A percentile compares a stretch with the other conserved stretches of the same genome.
Conservation (phyloP, 192 early-diverging fungal genomes). For the Paraglomus brasilianum region DNA sequence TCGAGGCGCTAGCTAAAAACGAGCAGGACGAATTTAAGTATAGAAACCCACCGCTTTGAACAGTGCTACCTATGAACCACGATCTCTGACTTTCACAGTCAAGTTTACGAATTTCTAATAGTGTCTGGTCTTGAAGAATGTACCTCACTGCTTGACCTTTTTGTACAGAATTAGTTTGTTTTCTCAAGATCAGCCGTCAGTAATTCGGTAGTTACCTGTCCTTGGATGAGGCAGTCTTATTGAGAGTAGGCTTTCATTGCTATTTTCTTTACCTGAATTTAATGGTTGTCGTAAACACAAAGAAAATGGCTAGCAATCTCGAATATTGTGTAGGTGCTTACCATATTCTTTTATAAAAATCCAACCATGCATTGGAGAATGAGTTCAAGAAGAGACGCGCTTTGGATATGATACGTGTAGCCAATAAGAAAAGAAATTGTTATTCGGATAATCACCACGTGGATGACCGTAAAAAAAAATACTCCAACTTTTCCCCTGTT, state of each 20-base stretch:
- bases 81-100: constrained; percentile 40
- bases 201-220: constrained; percentile 35
- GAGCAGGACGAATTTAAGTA: no score
- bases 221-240: constrained; percentile 40
- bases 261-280: neutral
- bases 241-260: constrained; percentile 30
- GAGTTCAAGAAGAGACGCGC: no score
- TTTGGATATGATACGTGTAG: no score
- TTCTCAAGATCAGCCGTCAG: neutral
- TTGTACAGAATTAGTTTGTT: neutral
- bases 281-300: no score
- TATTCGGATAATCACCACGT: no score
- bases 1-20: neutral
- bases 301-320: no score
- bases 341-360: no score
- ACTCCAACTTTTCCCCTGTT: no score
- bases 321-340: no score
- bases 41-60: constrained; percentile 42
- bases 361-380: no score
- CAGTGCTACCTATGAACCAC: constrained; percentile 46
- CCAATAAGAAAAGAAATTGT: no score
- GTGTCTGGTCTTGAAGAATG: constrained; percentile 40
- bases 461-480: no score
- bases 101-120: constrained; percentile 42
- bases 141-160: constrained; percentile 44